Evolutionary conservation across 2,329 filamentous ascomycete genomes (phyloP).

Genomic region (Metarhizium rileyi): DNA sequence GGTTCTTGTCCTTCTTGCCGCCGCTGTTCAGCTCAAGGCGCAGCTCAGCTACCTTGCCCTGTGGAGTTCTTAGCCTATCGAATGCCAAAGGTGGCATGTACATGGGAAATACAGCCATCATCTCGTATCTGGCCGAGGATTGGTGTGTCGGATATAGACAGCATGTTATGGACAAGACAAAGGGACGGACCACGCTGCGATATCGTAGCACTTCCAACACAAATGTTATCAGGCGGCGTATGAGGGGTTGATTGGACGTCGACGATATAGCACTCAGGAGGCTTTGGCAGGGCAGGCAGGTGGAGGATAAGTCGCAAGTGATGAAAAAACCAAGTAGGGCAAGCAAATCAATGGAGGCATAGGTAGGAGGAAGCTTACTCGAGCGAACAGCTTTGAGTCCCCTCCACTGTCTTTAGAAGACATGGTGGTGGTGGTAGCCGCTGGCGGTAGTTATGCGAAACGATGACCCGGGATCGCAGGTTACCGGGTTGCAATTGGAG

Average conservation of each 20-base stretch:
- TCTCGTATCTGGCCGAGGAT: constrained; percentile 1
- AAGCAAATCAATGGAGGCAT: not conserved
- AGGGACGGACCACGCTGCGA: not conserved
- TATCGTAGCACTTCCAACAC: not conserved
- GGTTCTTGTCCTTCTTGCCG: constrained; percentile 97
- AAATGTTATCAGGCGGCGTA: constrained; percentile 1
- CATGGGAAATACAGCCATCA: constrained; percentile 40
- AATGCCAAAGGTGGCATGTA: constrained; percentile 37
- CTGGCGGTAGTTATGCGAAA: not conserved
- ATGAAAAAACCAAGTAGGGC: constrained; percentile 8
- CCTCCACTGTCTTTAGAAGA: constrained; percentile 56
- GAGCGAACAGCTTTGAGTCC: constrained; percentile 98
- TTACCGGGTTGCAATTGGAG: constrained; percentile 1
- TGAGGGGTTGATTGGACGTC: not conserved
- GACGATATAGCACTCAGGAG: not conserved
- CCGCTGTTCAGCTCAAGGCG: constrained; percentile 88
- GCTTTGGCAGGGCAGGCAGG: not conserved
- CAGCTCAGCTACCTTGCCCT: constrained; percentile 98
- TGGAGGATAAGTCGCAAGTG: not conserved
- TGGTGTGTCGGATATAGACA: not conserved
- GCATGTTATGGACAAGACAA: not conserved
- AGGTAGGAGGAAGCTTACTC: constrained; percentile 49
- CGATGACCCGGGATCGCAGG: constrained; percentile 6
- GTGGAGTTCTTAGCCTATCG: constrained; percentile 46
- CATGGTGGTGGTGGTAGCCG: constrained; percentile 29